Evolutionary conservation across 192 early-diverging fungal genomes (phyloP), one percentile per base, ranked within the genome.

Genomic region (Linnemannia zychae): DNA sequence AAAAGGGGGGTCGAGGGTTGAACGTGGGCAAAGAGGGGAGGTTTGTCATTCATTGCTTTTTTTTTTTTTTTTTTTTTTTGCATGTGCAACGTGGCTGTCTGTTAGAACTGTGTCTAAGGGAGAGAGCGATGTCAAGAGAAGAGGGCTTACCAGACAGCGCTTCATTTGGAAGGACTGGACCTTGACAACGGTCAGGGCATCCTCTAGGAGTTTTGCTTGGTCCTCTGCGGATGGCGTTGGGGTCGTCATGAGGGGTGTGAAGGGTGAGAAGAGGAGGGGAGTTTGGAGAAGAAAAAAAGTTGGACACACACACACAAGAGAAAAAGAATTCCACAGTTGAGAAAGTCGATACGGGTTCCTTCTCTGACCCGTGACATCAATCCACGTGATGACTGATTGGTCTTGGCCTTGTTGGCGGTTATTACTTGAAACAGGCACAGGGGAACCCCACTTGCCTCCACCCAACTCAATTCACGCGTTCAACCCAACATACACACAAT

Each of bases 141-240:
- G 49, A 20, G 11, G 24, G 24, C 57, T 71, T 92, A 96, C 98
- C 86, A 99, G 90, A 77, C 95, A 97, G 76, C 95, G 94, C 81
- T 96, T 95, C 98, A 99, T 99, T 82, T 98, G 97, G 81, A 95
- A 96, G 20, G 96, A 93, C 78, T 99, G 97, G 57, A 96, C 90
- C 89, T 97, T 99, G 85, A 99, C 97, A 5, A 97, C 94, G 82
- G 91, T 91, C 28, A 99, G 87, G 22, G 97, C 95, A 63, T 99
- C 99, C 76, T 99, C 96, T 20, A 99, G 91, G 66, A 98, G 89
- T 88, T 95, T 97, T 63, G 90, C 84, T 90, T 99, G 98, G 90
- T 98, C 96, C 76, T 96, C 96, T 47, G 86, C 71, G n/a, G 90
- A 86, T 68, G 88, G 87, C 48, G 89, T 86, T 57, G 74, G 74